Conservation (phyloP, 1,284 basidiomycete species). For the Cutaneotrichosporon sp. region DNA sequence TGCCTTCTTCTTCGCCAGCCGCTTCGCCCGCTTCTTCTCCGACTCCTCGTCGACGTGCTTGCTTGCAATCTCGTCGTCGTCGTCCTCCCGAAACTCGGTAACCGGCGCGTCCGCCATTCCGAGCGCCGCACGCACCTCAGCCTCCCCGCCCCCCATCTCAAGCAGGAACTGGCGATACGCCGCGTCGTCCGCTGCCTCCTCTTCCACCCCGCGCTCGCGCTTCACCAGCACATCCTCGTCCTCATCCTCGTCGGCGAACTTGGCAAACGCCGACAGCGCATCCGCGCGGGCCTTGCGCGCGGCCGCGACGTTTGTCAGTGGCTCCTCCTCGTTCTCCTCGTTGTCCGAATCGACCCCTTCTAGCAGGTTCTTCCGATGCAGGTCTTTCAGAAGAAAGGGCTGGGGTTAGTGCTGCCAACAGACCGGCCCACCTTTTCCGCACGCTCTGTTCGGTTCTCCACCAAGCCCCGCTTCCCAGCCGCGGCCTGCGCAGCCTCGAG, state of each 20-base stretch:
- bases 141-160: conserved; percentile 67
- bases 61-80: conserved; percentile 48
- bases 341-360: conserved; percentile 26
- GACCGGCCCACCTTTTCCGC: conserved; percentile 27
- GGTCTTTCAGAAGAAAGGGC: conserved; percentile 51
- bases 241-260: conserved; percentile 43
- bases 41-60: conserved; percentile 50
- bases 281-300: conserved; percentile 70
- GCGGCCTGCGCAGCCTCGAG: conserved; percentile 37
- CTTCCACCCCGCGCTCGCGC: conserved; percentile 60
- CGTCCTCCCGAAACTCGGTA: conserved; percentile 37
- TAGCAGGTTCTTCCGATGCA: conserved; percentile 49
- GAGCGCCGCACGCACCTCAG: conserved; percentile 59
- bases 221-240: conserved; percentile 55
- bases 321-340: conserved; percentile 23
- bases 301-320: conserved; percentile 72
- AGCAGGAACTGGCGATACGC: conserved; percentile 77
- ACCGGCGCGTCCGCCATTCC: conserved; percentile 36
- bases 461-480: conserved; percentile 27
- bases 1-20: conserved; percentile 44
- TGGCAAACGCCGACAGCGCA: conserved; percentile 67
- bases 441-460: conserved; percentile 8
- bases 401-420: conserved; percentile 17
- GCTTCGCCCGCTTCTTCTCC: conserved; percentile 52
- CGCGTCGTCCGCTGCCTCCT: conserved; percentile 68